phyloP scores from a whole-genome alignment of 208 protist genomes.

The Phytomonas sp. region DNA sequence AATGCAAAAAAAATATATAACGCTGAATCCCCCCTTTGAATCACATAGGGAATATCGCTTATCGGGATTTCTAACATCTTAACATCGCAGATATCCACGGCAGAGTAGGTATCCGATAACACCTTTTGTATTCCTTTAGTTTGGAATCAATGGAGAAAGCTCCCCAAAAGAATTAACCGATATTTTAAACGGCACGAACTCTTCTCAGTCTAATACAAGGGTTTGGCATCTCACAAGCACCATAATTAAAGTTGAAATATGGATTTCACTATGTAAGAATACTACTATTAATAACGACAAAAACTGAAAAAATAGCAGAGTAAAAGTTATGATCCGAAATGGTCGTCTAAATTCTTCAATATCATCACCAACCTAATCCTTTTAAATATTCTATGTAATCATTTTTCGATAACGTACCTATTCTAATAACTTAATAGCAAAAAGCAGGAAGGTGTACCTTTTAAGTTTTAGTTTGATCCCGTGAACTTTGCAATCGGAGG shows the following conservation, averaged over 20 bases:
- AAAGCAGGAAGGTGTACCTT: not conserved
- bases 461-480: not conserved
- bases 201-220: not conserved
- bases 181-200: not conserved
- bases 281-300: not conserved
- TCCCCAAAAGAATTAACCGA: not conserved
- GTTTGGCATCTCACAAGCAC: not conserved
- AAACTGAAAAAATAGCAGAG: not conserved
- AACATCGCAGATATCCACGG: not conserved
- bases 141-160: not conserved
- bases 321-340: not conserved
- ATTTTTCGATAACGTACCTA: not conserved
- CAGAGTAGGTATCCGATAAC: not conserved
- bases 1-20: slow-evolving; percentile 17
- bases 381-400: not conserved
- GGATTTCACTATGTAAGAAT: not conserved
- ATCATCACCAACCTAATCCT: not conserved
- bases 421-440: not conserved
- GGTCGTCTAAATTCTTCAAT: not conserved
- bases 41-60: not conserved
- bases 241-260: not conserved
- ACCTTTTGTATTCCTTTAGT: not conserved
- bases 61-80: not conserved
- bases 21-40: not conserved
- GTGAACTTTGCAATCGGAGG: not conserved